Evolutionary conservation across 2,329 filamentous ascomycete genomes (phyloP).

Genomic region (Cladosporium phlei): DNA sequence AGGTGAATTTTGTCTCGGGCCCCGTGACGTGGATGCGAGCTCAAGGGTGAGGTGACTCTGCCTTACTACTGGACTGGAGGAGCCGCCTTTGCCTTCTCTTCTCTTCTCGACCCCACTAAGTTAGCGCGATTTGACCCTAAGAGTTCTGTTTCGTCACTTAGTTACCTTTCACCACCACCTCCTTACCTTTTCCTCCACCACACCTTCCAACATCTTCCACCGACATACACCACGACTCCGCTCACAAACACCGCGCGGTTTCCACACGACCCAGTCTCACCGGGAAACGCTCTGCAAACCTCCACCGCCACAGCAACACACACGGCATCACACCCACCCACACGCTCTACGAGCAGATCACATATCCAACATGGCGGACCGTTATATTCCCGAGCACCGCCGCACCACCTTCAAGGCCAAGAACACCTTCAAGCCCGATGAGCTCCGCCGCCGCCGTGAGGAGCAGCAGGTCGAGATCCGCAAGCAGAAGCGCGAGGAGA

Average conservation of each 20-base stretch:
- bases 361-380: constrained; percentile 75
- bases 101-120: too few species aligned
- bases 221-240: too few species aligned
- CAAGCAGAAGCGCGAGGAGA: constrained; percentile 98
- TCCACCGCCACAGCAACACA: background rate
- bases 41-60: too few species aligned
- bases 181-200: constrained; percentile 4
- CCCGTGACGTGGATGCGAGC: too few species aligned
- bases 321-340: background rate
- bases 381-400: constrained; percentile 98
- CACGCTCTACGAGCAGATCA: constrained; percentile 6
- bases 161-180: constrained; percentile 1
- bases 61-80: too few species aligned
- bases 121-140: too few species aligned
- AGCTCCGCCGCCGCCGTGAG: constrained; percentile 94
- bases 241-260: background rate
- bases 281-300: background rate
- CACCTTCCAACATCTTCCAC: background rate
- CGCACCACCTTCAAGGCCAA: constrained; percentile 99
- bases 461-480: constrained; percentile 99
- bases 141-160: too few species aligned
- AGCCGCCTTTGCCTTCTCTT: too few species aligned
- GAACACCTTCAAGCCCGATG: constrained; percentile 97
- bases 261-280: background rate
- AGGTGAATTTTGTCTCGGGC: too few species aligned